These are phyloP conservation scores for Scheffersomyces spartinae DNA, from an alignment of 805 yeast genomes.

Conservation along the genomic window DNA sequence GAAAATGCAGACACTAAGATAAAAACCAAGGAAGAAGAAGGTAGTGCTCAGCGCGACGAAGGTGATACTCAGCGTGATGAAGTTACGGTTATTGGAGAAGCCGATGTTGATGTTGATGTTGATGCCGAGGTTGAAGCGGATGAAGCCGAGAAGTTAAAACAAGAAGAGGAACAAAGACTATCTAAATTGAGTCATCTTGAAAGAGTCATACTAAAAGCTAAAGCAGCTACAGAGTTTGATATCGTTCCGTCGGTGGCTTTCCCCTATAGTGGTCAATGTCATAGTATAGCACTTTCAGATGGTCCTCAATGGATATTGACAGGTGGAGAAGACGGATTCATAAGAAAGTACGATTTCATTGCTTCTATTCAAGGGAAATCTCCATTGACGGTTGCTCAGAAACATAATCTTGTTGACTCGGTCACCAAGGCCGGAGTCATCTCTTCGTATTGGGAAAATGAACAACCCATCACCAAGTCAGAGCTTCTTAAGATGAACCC, in stretches of 20 bases:
- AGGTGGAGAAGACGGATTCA: slow-evolving; percentile 94
- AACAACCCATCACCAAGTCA: slow-evolving; percentile 57
- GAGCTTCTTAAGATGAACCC: slow-evolving; percentile 22
- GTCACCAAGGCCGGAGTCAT: slow-evolving; percentile 77
- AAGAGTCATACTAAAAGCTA: slow-evolving; percentile 31
- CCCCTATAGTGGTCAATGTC: slow-evolving; percentile 69
- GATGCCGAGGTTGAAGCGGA: slow-evolving; percentile 10
- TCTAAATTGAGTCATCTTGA: slow-evolving; percentile 6
- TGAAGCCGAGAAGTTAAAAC: slow-evolving; percentile 7
- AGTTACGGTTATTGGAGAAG: slow-evolving; percentile 8
- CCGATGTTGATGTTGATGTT: slow-evolving; percentile 9
- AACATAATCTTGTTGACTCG: slow-evolving; percentile 79
- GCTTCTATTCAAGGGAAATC: slow-evolving; percentile 79
- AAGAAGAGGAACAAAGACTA: slow-evolving; percentile 4
- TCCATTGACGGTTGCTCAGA: slow-evolving; percentile 83
- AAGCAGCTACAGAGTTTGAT: slow-evolving; percentile 46
- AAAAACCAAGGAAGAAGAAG: slow-evolving; percentile 2
- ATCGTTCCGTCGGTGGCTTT: slow-evolving; percentile 81
- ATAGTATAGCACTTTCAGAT: slow-evolving; percentile 62
- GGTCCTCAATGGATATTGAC: slow-evolving; percentile 83
- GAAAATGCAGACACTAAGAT: slow-evolving; percentile 2
- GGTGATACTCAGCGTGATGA: slow-evolving; percentile 6
- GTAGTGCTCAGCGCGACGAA: slow-evolving; percentile 7
- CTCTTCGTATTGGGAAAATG: slow-evolving; percentile 90
- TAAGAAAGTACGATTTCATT: slow-evolving; percentile 78